These are phyloP conservation scores for Avena sativa DNA, from an alignment of 176 grass and related monocot genomes.

Conservation along the genomic window DNA sequence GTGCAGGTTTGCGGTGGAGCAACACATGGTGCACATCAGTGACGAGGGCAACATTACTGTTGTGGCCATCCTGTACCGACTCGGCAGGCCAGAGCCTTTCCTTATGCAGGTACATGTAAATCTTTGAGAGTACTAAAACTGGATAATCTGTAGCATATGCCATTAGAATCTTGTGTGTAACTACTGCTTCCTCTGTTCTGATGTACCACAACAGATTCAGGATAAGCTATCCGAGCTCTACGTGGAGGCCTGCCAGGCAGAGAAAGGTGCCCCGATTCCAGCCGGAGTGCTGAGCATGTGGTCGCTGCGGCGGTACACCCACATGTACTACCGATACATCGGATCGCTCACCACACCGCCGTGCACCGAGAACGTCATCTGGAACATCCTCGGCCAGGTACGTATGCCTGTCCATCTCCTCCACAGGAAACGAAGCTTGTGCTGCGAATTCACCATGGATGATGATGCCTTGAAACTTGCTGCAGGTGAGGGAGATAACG, in stretches of 20 bases:
- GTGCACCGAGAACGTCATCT: conserved; percentile 88
- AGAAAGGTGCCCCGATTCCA: conserved; percentile 43
- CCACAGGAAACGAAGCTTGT: neutral
- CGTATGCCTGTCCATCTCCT: neutral
- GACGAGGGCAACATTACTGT: conserved; percentile 70
- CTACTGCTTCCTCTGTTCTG: neutral
- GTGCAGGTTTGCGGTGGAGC: conserved; percentile 66
- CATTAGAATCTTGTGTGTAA: neutral
- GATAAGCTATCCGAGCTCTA: conserved; percentile 65
- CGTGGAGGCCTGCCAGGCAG: conserved; percentile 47
- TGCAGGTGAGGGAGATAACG: conserved; percentile 73
- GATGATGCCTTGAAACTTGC: neutral
- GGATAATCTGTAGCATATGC: neutral
- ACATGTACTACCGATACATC: conserved; percentile 71
- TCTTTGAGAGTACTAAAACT: neutral
- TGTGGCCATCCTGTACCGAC: conserved; percentile 62
- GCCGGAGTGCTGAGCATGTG: conserved; percentile 50
- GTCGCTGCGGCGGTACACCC: conserved; percentile 46
- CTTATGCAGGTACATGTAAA: conserved; percentile 55
- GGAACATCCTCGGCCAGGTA: conserved; percentile 78
- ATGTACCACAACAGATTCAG: conserved; percentile 55
- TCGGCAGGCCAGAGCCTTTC: conserved; percentile 68
- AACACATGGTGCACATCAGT: conserved; percentile 82
- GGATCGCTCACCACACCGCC: conserved; percentile 90
- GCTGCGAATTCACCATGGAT: neutral